Percentiles rank a stretch among this genome's conserved stretches.
These are phyloP conservation scores for Globisporangium viniferum DNA, from an alignment of 352 stramenopile genomes.

Conservation along the genomic window DNA sequence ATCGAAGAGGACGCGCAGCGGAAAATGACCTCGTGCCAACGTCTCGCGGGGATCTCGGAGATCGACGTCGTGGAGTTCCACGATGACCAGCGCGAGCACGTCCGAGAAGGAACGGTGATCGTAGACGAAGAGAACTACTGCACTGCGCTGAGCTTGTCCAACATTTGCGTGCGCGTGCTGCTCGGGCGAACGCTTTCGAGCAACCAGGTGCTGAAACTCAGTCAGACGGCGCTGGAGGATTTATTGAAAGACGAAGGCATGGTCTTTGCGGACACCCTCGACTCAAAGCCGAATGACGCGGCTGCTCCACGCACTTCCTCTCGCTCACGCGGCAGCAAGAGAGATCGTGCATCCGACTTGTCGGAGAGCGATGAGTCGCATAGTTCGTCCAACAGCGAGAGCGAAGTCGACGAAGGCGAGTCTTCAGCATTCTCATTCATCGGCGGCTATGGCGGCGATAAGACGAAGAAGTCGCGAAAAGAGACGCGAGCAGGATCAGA, in stretches of 20 bases:
- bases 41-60: constrained; percentile 78
- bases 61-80: constrained; percentile 85
- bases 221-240: constrained; percentile 79
- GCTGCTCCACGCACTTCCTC: not conserved
- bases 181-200: constrained; percentile 70
- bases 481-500: constrained; percentile 12
- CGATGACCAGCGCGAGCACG: constrained; percentile 79
- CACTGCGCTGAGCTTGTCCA: constrained; percentile 71
- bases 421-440: constrained; percentile 70
- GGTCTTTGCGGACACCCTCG: constrained; percentile 57
- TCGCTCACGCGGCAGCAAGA: not conserved
- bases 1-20: constrained; percentile 80
- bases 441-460: constrained; percentile 44
- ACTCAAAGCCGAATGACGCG: constrained; percentile 23
- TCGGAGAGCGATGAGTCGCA: constrained; percentile 24
- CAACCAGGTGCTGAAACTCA: constrained; percentile 84
- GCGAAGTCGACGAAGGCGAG: constrained; percentile 26
- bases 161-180: constrained; percentile 80
- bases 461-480: constrained; percentile 22
- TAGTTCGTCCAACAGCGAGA: constrained; percentile 13
- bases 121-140: constrained; percentile 83
- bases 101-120: constrained; percentile 85
- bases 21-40: constrained; percentile 70
- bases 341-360: constrained; percentile 20
- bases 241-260: constrained; percentile 73